Conservation (phyloP, 345 rosid species). For the Syzygium grande region DNA sequence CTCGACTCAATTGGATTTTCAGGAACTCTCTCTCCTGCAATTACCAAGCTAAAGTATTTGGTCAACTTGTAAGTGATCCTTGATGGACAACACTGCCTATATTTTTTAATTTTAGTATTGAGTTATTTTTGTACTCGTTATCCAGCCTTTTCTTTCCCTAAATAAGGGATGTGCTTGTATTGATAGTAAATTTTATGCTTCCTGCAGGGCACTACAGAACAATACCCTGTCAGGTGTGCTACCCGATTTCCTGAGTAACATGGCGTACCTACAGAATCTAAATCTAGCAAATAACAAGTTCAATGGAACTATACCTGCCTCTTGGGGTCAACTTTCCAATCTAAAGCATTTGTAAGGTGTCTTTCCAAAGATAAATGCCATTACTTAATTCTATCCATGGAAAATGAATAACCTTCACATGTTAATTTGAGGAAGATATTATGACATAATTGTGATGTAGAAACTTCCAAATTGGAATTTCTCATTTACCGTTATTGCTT, state of each 20-base stretch:
- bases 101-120: background rate
- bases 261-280: constrained; percentile 49
- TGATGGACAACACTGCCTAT: background rate
- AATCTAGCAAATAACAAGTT: constrained; percentile 74
- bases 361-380: background rate
- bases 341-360: constrained; percentile 59
- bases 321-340: constrained; percentile 62
- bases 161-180: background rate
- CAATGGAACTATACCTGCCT: constrained; percentile 60
- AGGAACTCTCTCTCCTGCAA: constrained; percentile 69
- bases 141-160: background rate
- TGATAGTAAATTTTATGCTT: background rate
- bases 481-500: background rate
- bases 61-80: constrained; percentile 52
- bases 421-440: background rate
- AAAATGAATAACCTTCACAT: background rate
- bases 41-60: constrained; percentile 62
- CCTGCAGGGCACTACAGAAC: constrained; percentile 79
- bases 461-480: background rate
- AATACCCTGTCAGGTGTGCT: constrained; percentile 62
- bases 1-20: constrained; percentile 69
- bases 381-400: background rate
- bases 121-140: background rate
- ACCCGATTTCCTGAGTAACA: constrained; percentile 60
- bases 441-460: background rate